Evolutionary conservation across 2,329 filamentous ascomycete species (phyloP).

Genomic region (Aphanocladium album): DNA sequence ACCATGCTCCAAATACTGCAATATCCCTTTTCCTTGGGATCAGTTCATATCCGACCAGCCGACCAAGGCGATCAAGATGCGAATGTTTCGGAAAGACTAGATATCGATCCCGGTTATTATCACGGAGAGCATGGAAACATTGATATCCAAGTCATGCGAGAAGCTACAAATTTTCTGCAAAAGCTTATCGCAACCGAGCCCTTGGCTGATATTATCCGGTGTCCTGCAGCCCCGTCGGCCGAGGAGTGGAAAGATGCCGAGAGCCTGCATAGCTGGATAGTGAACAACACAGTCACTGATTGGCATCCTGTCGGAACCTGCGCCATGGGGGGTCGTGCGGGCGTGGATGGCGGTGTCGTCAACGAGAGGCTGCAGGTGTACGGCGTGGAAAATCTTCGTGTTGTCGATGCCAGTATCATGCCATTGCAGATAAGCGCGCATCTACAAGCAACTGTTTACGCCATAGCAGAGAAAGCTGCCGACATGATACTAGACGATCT

Average conservation of each 20-base stretch:
- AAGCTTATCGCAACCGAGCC: slow-evolving; percentile 34
- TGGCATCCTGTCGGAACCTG: slow-evolving; percentile 38
- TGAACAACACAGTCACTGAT: slow-evolving; percentile 25
- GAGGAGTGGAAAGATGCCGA: slow-evolving; percentile 16
- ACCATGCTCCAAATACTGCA: slow-evolving; percentile 47
- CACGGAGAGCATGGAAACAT: slow-evolving; percentile 32
- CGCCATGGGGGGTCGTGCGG: slow-evolving; percentile 26
- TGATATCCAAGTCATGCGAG: slow-evolving; percentile 39
- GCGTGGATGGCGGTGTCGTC: slow-evolving; percentile 27
- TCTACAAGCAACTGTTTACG: slow-evolving; percentile 25
- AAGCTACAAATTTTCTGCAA: slow-evolving; percentile 34
- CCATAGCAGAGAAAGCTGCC: slow-evolving; percentile 29
- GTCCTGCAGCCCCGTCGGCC: slow-evolving; percentile 21
- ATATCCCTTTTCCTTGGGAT: slow-evolving; percentile 46
- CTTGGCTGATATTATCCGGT: slow-evolving; percentile 32
- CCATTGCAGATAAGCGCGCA: slow-evolving; percentile 26
- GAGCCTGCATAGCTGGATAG: slow-evolving; percentile 23
- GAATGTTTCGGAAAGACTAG: not conserved
- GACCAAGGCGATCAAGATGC: slow-evolving; percentile 23
- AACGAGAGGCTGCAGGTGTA: slow-evolving; percentile 26
- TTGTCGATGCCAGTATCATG: slow-evolving; percentile 28
- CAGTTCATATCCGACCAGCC: slow-evolving; percentile 36
- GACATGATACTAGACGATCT: slow-evolving; percentile 25
- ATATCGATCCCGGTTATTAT: slow-evolving; percentile 40
- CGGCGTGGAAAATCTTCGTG: slow-evolving; percentile 23